phyloP scores from a whole-genome alignment of 164 flowering plant species.

The Umbilicus rupestris region DNA sequence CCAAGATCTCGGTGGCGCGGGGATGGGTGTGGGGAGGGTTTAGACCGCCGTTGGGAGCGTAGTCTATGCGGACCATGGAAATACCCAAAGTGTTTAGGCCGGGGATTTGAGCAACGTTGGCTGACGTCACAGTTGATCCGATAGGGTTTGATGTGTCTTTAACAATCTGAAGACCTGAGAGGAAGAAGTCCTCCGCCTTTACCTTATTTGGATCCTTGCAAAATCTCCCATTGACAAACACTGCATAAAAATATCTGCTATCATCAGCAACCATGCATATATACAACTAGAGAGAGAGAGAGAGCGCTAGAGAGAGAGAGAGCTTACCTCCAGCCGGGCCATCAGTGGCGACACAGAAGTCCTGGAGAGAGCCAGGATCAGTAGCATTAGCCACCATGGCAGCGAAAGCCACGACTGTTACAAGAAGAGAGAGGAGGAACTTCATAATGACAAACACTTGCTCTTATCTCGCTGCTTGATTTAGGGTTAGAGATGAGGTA shows the following conservation, averaged over 20 bases:
- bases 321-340: too few relatives aligned
- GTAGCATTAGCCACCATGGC: constrained; percentile 1
- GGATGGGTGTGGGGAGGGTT: too few relatives aligned
- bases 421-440: not conserved
- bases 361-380: constrained; percentile 4
- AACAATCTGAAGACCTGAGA: not conserved
- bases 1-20: too few relatives aligned
- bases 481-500: not conserved
- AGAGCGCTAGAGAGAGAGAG: too few relatives aligned
- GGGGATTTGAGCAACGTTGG: not conserved
- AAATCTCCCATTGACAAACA: constrained; percentile 1
- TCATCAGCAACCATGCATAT: too few relatives aligned
- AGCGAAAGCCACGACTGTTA: not conserved
- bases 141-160: too few relatives aligned
- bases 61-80: too few relatives aligned
- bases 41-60: too few relatives aligned
- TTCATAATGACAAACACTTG: not conserved
- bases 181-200: not conserved
- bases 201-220: not conserved
- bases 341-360: constrained; percentile 1
- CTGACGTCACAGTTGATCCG: not conserved
- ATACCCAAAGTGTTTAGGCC: not conserved
- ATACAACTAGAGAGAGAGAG: too few relatives aligned
- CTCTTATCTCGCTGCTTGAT: not conserved
- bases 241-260: too few relatives aligned